phyloP scores from a whole-genome alignment of 192 early-diverging fungal genomes.

The Rhizophagus sp. region DNA sequence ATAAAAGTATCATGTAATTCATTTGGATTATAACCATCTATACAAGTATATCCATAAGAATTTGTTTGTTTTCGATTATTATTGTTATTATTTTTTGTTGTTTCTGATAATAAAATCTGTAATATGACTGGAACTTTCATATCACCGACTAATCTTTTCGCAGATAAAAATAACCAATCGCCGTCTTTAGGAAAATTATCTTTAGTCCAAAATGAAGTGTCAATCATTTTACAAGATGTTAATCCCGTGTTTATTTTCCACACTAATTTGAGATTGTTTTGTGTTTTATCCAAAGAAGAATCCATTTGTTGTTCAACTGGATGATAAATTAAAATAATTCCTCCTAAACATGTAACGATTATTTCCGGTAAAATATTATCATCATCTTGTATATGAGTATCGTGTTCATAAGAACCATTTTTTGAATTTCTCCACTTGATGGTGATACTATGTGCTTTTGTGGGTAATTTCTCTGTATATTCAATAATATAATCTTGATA shows the following conservation, averaged over 20 bases:
- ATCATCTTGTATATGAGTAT: background rate
- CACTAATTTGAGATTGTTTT: background rate
- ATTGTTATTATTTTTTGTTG: background rate
- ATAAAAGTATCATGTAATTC: background rate
- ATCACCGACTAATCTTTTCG: background rate
- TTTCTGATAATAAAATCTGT: background rate
- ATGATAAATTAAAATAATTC: background rate
- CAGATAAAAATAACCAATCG: background rate
- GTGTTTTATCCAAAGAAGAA: background rate
- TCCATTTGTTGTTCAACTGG: background rate
- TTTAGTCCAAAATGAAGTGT: background rate
- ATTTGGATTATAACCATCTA: background rate
- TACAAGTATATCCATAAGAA: background rate
- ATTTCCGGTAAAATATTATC: background rate
- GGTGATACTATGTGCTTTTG: background rate
- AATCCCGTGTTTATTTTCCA: constrained; percentile 2
- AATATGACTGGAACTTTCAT: background rate
- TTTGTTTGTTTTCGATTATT: background rate
- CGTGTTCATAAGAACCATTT: background rate
- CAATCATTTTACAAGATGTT: background rate
- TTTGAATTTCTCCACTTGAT: background rate
- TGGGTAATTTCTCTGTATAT: background rate
- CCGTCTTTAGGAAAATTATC: background rate
- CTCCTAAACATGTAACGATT: background rate
- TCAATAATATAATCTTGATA: background rate